A percentile compares a stretch with the other conserved stretches of the same genome.
phyloP scores from a whole-genome alignment of 768 basidiomycete species.

The Leccinellum rugosiceps region DNA sequence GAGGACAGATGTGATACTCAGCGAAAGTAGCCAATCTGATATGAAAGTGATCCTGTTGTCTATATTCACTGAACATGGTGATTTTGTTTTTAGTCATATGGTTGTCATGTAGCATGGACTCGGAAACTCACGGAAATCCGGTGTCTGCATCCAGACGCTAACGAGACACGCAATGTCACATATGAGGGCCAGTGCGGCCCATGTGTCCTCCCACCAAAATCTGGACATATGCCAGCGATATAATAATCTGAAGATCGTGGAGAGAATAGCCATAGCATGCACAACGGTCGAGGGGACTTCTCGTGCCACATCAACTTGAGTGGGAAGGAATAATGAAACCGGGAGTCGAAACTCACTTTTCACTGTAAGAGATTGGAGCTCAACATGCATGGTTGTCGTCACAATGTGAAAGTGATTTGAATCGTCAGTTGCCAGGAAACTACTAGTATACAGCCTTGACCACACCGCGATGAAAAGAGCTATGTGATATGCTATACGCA shows the following conservation, averaged over 20 bases:
- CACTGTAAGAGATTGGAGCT: constrained; percentile 9
- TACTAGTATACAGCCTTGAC: not conserved
- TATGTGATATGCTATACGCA: not conserved
- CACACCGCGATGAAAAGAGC: not conserved
- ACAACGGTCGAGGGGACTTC: constrained; percentile 17
- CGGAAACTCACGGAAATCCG: constrained; percentile 8
- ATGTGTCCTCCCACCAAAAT: constrained; percentile 29
- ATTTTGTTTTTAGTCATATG: not conserved
- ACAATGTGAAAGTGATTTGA: not conserved
- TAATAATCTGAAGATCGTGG: constrained; percentile 16
- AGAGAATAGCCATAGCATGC: constrained; percentile 18
- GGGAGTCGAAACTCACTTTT: constrained; percentile 5
- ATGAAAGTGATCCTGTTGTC: not conserved
- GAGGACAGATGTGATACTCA: constrained; percentile 15
- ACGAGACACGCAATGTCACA: constrained; percentile 19
- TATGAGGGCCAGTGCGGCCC: constrained; percentile 24
- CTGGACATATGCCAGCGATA: constrained; percentile 19
- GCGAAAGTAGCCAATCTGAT: constrained; percentile 18
- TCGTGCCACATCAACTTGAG: not conserved
- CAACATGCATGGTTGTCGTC: not conserved
- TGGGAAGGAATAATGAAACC: not conserved
- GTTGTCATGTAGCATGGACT: not conserved
- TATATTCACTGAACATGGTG: not conserved
- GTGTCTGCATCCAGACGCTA: constrained; percentile 17
- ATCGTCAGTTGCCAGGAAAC: not conserved